Percentiles rank a stretch among this genome's conserved stretches.
Evolutionary conservation across 2,329 filamentous ascomycete genomes (phyloP).

Genomic region (Botrytis sinoallii): DNA sequence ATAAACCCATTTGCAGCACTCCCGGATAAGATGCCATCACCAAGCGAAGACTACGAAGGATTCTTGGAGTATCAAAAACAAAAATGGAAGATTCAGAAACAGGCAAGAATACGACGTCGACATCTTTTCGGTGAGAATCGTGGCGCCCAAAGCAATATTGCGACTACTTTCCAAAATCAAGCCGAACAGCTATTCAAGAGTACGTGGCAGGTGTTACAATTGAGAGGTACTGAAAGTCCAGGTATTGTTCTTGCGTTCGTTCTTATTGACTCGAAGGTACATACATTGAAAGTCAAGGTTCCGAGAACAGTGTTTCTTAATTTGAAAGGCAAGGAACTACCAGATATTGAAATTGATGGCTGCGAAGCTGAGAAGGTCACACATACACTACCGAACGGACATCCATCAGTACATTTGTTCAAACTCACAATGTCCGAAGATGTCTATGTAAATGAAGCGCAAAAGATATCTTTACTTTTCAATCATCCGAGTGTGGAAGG

Average conservation of each 20-base stretch:
- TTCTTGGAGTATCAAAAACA: slow-evolving; percentile 95
- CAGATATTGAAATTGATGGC: slow-evolving; percentile 80
- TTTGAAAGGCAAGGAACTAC: slow-evolving; percentile 80
- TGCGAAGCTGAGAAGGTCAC: slow-evolving; percentile 92
- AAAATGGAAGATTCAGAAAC: slow-evolving; percentile 98
- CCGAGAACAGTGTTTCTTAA: slow-evolving; percentile 89
- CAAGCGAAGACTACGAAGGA: slow-evolving; percentile 79
- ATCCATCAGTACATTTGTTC: slow-evolving; percentile 90
- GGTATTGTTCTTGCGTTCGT: slow-evolving; percentile 88
- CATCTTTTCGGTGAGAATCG: slow-evolving; percentile 90
- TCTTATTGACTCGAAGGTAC: slow-evolving; percentile 88
- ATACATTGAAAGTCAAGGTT: slow-evolving; percentile 83
- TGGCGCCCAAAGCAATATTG: slow-evolving; percentile 62
- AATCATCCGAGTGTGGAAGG: slow-evolving; percentile 94
- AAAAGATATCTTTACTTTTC: slow-evolving; percentile 79
- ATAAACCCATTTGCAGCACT: slow-evolving; percentile 78
- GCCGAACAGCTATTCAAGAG: slow-evolving; percentile 86
- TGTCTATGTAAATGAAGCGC: slow-evolving; percentile 77
- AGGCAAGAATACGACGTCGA: slow-evolving; percentile 77
- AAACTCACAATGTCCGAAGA: slow-evolving; percentile 88
- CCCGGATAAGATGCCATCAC: slow-evolving; percentile 78
- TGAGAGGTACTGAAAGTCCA: slow-evolving; percentile 76
- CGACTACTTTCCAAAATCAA: slow-evolving; percentile 80
- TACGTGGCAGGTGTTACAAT: slow-evolving; percentile 92
- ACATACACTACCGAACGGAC: slow-evolving; percentile 90